Evolutionary conservation across 2,329 filamentous ascomycete species (phyloP).

Genomic region (Coleophoma crateriformis): DNA sequence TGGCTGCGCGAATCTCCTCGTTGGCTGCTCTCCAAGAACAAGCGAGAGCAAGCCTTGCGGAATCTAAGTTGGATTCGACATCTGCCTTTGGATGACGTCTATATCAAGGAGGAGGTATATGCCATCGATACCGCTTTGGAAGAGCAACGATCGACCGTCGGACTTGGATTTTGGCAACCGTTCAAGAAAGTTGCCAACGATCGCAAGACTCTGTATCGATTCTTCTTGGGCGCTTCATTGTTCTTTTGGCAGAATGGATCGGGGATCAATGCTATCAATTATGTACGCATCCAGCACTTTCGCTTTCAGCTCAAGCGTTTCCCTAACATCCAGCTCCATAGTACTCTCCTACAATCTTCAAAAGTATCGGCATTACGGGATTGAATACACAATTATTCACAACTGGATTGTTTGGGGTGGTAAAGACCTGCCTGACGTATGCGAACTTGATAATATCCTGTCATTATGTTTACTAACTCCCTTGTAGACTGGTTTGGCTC

Average conservation of each 20-base stretch:
- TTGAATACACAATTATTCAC: conserved; percentile 55
- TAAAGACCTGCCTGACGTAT: conserved; percentile 61
- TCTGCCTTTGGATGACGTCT: conserved; percentile 48
- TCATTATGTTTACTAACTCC: background rate
- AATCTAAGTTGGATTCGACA: conserved; percentile 62
- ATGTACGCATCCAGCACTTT: conserved; percentile 25
- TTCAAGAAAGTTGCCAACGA: conserved; percentile 51
- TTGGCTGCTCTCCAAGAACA: conserved; percentile 62
- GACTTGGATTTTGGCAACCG: conserved; percentile 72
- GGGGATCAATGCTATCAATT: conserved; percentile 77
- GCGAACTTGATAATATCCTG: background rate
- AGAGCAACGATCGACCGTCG: conserved; percentile 55
- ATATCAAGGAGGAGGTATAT: conserved; percentile 68
- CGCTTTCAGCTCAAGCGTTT: too few relatives aligned
- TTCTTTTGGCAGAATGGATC: conserved; percentile 76
- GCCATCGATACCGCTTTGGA: conserved; percentile 69
- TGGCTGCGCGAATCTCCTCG: conserved; percentile 62
- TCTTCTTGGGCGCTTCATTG: conserved; percentile 67
- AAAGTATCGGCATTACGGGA: conserved; percentile 50
- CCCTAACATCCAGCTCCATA: too few relatives aligned
- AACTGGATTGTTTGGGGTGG: conserved; percentile 71
- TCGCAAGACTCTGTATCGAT: conserved; percentile 59
- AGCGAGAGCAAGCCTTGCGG: conserved; percentile 51
- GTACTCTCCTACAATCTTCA: conserved; percentile 65
- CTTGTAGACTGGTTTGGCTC: conserved; percentile 53